These are phyloP conservation scores for Immersiella caudata DNA, from an alignment of 495 filamentous ascomycete species.

Conservation along the genomic window DNA sequence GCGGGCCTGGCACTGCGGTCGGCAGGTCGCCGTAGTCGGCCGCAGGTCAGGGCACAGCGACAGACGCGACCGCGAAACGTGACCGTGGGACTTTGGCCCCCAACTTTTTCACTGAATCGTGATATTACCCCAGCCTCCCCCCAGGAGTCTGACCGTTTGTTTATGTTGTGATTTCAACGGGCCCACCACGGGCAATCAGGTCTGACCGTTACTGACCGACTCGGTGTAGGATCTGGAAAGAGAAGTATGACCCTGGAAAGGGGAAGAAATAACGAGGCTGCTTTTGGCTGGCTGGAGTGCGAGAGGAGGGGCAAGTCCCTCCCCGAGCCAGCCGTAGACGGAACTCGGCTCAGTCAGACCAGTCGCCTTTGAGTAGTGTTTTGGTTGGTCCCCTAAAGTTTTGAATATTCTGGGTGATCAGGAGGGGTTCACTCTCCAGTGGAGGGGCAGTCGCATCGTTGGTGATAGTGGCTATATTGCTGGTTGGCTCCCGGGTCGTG, in stretches of 20 bases:
- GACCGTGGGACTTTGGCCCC: neutral
- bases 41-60: neutral
- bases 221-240: constrained; percentile 85
- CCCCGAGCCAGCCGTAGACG: neutral
- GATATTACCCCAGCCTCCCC: neutral
- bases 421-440: neutral
- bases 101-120: neutral
- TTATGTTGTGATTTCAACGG: constrained; percentile 8
- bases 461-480: neutral
- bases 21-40: constrained; percentile 15
- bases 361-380: neutral
- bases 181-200: neutral
- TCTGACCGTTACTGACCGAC: neutral
- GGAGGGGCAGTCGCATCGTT: neutral
- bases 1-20: neutral
- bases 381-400: neutral
- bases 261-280: constrained; percentile 41
- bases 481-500: neutral
- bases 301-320: neutral
- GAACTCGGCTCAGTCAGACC: neutral
- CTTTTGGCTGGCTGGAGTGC: neutral
- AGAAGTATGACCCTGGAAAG: constrained; percentile 79
- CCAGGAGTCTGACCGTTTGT: neutral
- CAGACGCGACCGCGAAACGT: neutral
- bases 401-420: neutral